phyloP scores from a whole-genome alignment of 805 yeast genomes.

The Yarrowia keelungensis region DNA sequence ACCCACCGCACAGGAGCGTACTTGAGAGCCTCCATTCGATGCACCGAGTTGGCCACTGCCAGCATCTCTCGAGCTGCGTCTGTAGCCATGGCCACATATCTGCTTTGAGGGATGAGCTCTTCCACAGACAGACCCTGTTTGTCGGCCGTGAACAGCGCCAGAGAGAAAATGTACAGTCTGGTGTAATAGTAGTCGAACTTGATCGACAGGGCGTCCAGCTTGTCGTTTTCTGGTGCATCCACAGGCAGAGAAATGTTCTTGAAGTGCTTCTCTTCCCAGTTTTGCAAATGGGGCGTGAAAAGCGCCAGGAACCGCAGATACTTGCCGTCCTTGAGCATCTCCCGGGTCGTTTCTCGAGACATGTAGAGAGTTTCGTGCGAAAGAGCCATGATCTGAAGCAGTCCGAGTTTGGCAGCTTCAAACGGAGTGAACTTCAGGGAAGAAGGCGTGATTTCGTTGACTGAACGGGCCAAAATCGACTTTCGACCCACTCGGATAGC shows the following conservation, averaged over 20 bases:
- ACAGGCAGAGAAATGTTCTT: slow-evolving; percentile 53
- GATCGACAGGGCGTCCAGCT: slow-evolving; percentile 58
- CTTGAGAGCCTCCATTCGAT: slow-evolving; percentile 62
- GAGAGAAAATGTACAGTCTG: slow-evolving; percentile 79
- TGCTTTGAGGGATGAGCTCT: slow-evolving; percentile 70
- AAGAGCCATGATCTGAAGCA: slow-evolving; percentile 76
- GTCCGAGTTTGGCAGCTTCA: slow-evolving; percentile 80
- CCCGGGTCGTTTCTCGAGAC: slow-evolving; percentile 50
- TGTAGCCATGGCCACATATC: slow-evolving; percentile 81
- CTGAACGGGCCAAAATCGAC: slow-evolving; percentile 75
- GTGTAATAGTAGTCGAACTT: slow-evolving; percentile 86
- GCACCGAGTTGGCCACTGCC: slow-evolving; percentile 72
- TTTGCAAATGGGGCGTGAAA: slow-evolving; percentile 75
- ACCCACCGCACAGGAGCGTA: slow-evolving; percentile 95
- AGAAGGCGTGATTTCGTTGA: slow-evolving; percentile 58
- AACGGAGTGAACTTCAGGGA: slow-evolving; percentile 60
- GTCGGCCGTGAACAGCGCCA: slow-evolving; percentile 67
- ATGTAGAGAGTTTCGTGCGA: slow-evolving; percentile 86
- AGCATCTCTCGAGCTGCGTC: slow-evolving; percentile 83
- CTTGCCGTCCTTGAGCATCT: slow-evolving; percentile 48
- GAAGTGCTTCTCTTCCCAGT: slow-evolving; percentile 74
- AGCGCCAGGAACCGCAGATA: slow-evolving; percentile 74
- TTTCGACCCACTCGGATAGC: slow-evolving; percentile 82
- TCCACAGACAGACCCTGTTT: slow-evolving; percentile 59
- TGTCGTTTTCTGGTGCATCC: slow-evolving; percentile 32